These are phyloP conservation scores for Mycosarcoma maydis DNA, from an alignment of 1,284 basidiomycete species.

Conservation along the genomic window DNA sequence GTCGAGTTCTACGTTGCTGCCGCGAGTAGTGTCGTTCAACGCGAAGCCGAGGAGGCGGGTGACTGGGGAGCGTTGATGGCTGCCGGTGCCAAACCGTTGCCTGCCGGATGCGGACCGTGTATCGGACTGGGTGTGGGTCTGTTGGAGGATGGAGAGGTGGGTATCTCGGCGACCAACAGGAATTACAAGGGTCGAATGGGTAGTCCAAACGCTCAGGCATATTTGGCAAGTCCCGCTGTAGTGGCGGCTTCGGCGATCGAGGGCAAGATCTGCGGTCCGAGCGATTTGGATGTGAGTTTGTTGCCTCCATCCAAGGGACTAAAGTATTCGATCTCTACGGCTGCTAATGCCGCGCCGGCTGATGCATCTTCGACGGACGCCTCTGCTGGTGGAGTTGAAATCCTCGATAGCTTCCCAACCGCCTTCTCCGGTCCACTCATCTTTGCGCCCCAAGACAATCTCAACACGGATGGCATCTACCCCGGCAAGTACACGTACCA, in stretches of 20 bases:
- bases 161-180: conserved; percentile 96
- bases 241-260: conserved; percentile 94
- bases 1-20: conserved; percentile 99
- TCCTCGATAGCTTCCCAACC: conserved; percentile 74
- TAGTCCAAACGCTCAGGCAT: conserved; percentile 90
- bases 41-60: conserved; percentile 83
- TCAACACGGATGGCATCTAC: conserved; percentile 98
- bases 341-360: conserved; percentile 60
- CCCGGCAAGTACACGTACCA: conserved; percentile 99
- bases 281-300: conserved; percentile 72
- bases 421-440: conserved; percentile 84
- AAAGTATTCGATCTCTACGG: conserved; percentile 68
- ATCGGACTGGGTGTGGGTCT: conserved; percentile 94
- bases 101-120: conserved; percentile 96
- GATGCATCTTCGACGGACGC: conserved; percentile 46
- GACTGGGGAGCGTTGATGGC: conserved; percentile 88
- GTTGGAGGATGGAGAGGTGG: conserved; percentile 90
- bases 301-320: conserved; percentile 71
- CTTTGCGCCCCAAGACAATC: conserved; percentile 94
- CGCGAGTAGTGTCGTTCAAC: conserved; percentile 88
- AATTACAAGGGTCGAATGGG: conserved; percentile 99
- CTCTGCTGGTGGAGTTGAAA: conserved; percentile 30
- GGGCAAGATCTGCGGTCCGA: conserved; percentile 87
- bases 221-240: conserved; percentile 93
- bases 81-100: conserved; percentile 89